Evolutionary conservation across 2,329 filamentous ascomycete genomes (phyloP).

Genomic region (Paecilomyces niveus): DNA sequence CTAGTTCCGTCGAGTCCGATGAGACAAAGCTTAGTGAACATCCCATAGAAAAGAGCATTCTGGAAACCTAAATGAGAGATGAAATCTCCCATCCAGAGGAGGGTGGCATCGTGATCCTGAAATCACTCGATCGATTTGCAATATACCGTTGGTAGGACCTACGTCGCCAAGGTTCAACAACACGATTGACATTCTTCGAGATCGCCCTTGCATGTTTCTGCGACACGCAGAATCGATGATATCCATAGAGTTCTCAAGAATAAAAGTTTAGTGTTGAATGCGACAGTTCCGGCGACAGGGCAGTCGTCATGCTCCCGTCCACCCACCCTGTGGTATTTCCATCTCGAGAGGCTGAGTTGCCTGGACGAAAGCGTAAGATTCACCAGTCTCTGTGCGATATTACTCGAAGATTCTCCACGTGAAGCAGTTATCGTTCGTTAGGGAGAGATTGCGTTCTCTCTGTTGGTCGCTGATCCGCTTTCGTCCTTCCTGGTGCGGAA

Average conservation of each 20-base stretch:
- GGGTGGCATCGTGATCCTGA: background rate
- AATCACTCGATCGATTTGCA: background rate
- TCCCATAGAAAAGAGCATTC: background rate
- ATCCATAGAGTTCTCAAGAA: background rate
- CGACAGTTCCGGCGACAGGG: background rate
- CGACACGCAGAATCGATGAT: background rate
- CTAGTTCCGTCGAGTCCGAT: background rate
- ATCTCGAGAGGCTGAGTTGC: background rate
- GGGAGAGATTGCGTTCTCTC: background rate
- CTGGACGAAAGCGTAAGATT: background rate
- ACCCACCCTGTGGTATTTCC: background rate
- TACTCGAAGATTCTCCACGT: background rate
- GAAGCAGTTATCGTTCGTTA: background rate
- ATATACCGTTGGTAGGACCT: background rate
- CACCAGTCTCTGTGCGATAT: background rate
- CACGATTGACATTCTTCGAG: background rate
- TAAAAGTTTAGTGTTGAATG: background rate
- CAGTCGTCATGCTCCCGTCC: background rate
- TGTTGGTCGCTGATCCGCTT: background rate
- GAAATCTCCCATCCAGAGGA: background rate
- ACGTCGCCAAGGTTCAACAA: background rate
- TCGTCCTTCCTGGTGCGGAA: constrained; percentile 6
- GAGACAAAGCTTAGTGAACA: background rate
- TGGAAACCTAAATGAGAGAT: background rate
- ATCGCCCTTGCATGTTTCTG: background rate